These are phyloP conservation scores for Pholiota molesta DNA, from an alignment of 768 basidiomycete species.

Conservation along the genomic window DNA sequence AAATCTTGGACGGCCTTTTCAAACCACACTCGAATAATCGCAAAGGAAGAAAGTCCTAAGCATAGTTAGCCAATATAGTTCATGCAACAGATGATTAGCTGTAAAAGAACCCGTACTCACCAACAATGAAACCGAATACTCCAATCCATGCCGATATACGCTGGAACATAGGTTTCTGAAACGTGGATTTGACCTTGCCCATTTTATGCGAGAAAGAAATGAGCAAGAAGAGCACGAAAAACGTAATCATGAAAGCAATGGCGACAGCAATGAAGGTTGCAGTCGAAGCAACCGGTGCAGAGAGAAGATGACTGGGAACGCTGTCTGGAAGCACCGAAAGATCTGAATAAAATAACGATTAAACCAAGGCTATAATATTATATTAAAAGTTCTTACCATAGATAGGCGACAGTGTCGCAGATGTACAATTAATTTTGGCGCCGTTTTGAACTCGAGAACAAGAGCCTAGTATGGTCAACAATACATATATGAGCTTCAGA, in stretches of 20 bases:
- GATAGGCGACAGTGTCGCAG: slow-evolving; percentile 52
- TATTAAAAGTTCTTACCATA: slow-evolving; percentile 52
- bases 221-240: slow-evolving; percentile 67
- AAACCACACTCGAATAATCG: slow-evolving; percentile 80
- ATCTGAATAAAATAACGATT: slow-evolving; percentile 42
- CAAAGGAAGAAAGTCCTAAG: slow-evolving; percentile 67
- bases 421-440: slow-evolving; percentile 57
- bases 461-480: slow-evolving; percentile 51
- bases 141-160: slow-evolving; percentile 73
- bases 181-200: slow-evolving; percentile 47
- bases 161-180: slow-evolving; percentile 63
- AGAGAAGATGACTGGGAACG: slow-evolving; percentile 56
- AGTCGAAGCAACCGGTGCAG: slow-evolving; percentile 55
- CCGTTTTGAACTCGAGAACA: slow-evolving; percentile 57
- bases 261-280: slow-evolving; percentile 67
- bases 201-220: slow-evolving; percentile 70
- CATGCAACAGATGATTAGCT: background rate
- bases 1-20: slow-evolving; percentile 81
- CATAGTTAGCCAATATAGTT: background rate
- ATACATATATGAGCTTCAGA: slow-evolving; percentile 7
- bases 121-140: slow-evolving; percentile 74
- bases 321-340: slow-evolving; percentile 61
- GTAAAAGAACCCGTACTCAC: slow-evolving; percentile 34
- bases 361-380: background rate
- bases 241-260: slow-evolving; percentile 56